Evolutionary conservation across 2,329 filamentous ascomycete species (phyloP).

Genomic region (Pestalotiopsis fici): DNA sequence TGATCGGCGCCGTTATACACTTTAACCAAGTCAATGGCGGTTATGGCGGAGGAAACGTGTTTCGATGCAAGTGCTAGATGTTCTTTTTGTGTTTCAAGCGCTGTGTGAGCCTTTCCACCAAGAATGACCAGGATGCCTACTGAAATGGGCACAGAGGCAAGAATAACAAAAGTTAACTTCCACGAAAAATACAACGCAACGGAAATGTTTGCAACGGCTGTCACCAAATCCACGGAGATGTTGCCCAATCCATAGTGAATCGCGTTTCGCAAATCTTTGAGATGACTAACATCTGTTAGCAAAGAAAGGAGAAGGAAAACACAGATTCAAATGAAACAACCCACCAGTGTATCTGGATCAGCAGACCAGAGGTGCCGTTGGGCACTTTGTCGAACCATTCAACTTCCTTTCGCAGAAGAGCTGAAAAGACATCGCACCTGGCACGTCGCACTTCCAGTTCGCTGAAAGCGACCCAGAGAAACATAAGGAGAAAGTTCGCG

Average conservation of each 20-base stretch:
- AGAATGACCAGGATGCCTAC: slow-evolving; percentile 60
- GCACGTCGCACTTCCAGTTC: slow-evolving; percentile 75
- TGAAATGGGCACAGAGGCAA: slow-evolving; percentile 72
- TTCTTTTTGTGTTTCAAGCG: slow-evolving; percentile 68
- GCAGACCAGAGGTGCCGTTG: slow-evolving; percentile 71
- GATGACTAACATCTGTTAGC: slow-evolving; percentile 60
- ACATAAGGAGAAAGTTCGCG: slow-evolving; percentile 66
- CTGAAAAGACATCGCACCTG: slow-evolving; percentile 65
- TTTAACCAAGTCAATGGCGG: slow-evolving; percentile 83
- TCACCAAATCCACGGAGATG: slow-evolving; percentile 63
- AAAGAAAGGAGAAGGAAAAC: neutral
- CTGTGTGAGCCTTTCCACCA: slow-evolving; percentile 61
- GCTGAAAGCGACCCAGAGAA: slow-evolving; percentile 75
- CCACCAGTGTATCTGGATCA: slow-evolving; percentile 74
- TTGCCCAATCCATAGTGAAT: slow-evolving; percentile 80
- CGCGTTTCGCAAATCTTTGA: slow-evolving; percentile 77
- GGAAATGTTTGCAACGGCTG: slow-evolving; percentile 63
- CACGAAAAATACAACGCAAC: slow-evolving; percentile 81
- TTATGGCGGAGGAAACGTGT: slow-evolving; percentile 67
- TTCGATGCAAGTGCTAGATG: slow-evolving; percentile 73
- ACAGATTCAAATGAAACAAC: slow-evolving; percentile 25
- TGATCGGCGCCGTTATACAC: slow-evolving; percentile 75
- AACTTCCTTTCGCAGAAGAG: slow-evolving; percentile 72
- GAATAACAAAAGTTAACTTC: slow-evolving; percentile 78
- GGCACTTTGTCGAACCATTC: slow-evolving; percentile 78